phyloP scores from a whole-genome alignment of 306 rosid genomes.

The Sindora glabra region DNA sequence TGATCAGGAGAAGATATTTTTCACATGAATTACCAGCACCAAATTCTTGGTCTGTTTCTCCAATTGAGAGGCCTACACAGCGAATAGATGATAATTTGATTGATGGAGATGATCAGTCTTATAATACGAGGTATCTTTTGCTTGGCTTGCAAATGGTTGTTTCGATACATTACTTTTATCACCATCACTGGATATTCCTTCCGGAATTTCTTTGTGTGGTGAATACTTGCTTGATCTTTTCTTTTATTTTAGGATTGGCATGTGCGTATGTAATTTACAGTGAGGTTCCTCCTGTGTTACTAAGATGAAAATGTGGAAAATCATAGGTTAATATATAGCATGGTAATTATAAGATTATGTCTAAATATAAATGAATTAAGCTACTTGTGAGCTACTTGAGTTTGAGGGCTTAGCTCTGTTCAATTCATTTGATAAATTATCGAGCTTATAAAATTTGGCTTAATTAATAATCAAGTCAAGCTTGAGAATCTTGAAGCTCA shows the following conservation, averaged over 20 bases:
- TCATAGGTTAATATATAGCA: not conserved
- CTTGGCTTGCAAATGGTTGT: not conserved
- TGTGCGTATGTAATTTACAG: not conserved
- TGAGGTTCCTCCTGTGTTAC: not conserved
- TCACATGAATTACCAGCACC: slow-evolving; percentile 65
- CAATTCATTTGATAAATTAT: no score
- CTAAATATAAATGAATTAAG: no score
- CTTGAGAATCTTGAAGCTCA: no score
- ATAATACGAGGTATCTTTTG: slow-evolving; percentile 45
- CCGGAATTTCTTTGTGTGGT: not conserved
- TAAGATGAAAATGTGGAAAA: not conserved
- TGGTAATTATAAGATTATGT: slow-evolving; percentile 2
- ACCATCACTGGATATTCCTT: not conserved
- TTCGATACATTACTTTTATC: not conserved
- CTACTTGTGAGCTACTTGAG: no score
- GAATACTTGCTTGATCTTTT: not conserved
- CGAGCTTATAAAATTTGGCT: no score
- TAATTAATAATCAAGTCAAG: no score
- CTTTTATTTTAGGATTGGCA: not conserved
- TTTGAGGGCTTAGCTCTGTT: no score
- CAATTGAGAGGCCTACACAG: slow-evolving; percentile 45
- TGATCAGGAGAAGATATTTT: slow-evolving; percentile 89
- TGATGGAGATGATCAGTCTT: slow-evolving; percentile 58
- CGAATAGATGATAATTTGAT: slow-evolving; percentile 63
- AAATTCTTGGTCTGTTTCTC: slow-evolving; percentile 62